These are phyloP conservation scores for Monosporascus sp. DNA, from an alignment of 2,329 filamentous ascomycete genomes.

Conservation along the genomic window DNA sequence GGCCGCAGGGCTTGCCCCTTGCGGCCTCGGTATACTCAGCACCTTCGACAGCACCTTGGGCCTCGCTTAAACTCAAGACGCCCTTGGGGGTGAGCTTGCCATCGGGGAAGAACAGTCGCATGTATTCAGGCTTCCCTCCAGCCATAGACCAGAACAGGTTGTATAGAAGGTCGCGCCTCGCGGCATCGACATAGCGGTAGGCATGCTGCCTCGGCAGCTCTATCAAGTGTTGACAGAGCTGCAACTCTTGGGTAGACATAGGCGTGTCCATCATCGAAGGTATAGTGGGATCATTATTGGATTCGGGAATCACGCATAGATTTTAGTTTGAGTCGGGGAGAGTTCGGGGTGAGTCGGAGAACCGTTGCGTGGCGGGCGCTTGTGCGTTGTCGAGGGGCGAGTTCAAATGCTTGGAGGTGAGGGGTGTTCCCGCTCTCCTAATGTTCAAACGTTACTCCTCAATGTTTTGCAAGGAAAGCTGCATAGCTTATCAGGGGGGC, in stretches of 20 bases:
- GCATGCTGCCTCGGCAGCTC: constrained; percentile 68
- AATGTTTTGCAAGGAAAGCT: no score
- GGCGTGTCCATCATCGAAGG: constrained; percentile 41
- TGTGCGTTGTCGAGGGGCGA: no score
- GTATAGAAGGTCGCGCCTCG: constrained; percentile 67
- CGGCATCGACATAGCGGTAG: constrained; percentile 70
- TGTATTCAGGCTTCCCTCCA: constrained; percentile 66
- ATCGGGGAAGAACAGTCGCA: constrained; percentile 77
- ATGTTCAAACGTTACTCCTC: no score
- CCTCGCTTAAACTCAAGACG: constrained; percentile 73
- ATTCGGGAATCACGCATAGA: background rate
- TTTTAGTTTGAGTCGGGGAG: background rate
- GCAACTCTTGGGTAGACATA: constrained; percentile 67
- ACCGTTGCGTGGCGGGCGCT: background rate
- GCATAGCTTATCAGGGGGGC: no score
- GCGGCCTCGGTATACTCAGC: constrained; percentile 92
- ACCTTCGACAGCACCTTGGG: constrained; percentile 88
- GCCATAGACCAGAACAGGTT: constrained; percentile 86
- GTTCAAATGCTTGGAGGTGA: no score
- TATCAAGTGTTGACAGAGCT: constrained; percentile 78
- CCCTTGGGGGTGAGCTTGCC: constrained; percentile 57
- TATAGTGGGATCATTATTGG: constrained; percentile 16
- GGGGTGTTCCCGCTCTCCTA: no score
- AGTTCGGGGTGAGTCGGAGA: background rate
- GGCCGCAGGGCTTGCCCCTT: constrained; percentile 88